phyloP scores from a whole-genome alignment of 768 basidiomycete species.

The Lactarius indigo region DNA sequence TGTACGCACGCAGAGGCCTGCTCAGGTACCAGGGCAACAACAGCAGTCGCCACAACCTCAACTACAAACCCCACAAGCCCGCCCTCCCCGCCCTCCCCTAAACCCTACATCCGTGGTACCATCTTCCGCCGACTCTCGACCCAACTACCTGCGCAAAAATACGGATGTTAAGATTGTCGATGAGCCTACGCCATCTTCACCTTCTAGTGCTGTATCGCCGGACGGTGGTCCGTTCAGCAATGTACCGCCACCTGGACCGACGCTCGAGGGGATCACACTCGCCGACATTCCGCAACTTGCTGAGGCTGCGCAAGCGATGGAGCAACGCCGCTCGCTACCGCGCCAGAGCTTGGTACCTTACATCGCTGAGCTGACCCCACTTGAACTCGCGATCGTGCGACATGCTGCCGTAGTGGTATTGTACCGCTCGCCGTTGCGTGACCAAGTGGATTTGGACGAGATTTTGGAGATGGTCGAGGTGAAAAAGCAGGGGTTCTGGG shows the following conservation, averaged over 20 bases:
- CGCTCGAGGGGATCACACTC: constrained; percentile 78
- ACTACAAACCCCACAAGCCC: constrained; percentile 28
- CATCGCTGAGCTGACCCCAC: constrained; percentile 75
- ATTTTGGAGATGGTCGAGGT: constrained; percentile 87
- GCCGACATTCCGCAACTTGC: constrained; percentile 93
- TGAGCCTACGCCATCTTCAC: constrained; percentile 71
- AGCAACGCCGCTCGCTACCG: constrained; percentile 81
- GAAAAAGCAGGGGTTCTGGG: constrained; percentile 95
- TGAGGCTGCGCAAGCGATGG: constrained; percentile 86
- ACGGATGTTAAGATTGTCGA: constrained; percentile 89
- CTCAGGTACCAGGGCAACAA: constrained; percentile 29
- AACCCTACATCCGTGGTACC: constrained; percentile 36
- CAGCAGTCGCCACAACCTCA: constrained; percentile 25
- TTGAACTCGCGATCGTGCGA: constrained; percentile 89
- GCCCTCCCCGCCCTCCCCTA: constrained; percentile 36
- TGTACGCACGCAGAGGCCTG: constrained; percentile 15
- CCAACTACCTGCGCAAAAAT: constrained; percentile 71
- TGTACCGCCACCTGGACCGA: constrained; percentile 23
- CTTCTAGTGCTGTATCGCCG: constrained; percentile 49
- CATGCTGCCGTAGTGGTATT: constrained; percentile 84
- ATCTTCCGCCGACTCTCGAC: constrained; percentile 54
- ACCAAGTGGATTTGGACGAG: constrained; percentile 88
- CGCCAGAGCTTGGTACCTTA: constrained; percentile 75
- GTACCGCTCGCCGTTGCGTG: constrained; percentile 70
- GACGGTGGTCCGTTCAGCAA: constrained; percentile 26